Conservation (phyloP, 1,284 basidiomycete genomes). For the Blastosporella zonata region DNA sequence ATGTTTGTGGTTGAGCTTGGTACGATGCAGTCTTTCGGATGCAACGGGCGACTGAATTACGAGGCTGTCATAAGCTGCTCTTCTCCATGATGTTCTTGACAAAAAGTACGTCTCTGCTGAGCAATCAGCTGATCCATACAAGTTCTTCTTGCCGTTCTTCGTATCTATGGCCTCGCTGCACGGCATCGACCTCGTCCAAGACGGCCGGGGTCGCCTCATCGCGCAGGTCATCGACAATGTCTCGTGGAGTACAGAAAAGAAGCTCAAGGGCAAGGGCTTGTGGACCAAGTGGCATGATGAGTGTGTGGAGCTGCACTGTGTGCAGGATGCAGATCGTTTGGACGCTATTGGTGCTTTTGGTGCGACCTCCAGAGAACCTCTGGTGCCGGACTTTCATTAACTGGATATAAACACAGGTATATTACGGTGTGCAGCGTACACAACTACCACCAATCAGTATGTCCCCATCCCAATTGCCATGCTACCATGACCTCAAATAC, state of each 20-base stretch:
- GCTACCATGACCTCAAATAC: slow-evolving; percentile 12
- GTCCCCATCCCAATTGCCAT: slow-evolving; percentile 19
- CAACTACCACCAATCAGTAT: slow-evolving; percentile 61
- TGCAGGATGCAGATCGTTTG: slow-evolving; percentile 90
- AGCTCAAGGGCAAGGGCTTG: slow-evolving; percentile 48
- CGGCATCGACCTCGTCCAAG: slow-evolving; percentile 53
- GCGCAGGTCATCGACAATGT: slow-evolving; percentile 75
- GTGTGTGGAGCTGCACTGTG: slow-evolving; percentile 85
- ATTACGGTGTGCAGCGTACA: slow-evolving; percentile 84
- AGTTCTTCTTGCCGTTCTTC: slow-evolving; percentile 70
- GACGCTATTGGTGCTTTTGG: slow-evolving; percentile 93
- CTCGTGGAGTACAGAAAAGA: slow-evolving; percentile 85
- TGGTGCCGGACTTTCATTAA: background rate
- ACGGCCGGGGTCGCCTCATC: slow-evolving; percentile 57
- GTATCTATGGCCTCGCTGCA: slow-evolving; percentile 37
- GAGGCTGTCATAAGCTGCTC: slow-evolving; percentile 48
- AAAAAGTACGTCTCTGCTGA: slow-evolving; percentile 74
- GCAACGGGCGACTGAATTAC: background rate
- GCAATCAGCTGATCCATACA: slow-evolving; percentile 57
- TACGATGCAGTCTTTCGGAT: slow-evolving; percentile 19
- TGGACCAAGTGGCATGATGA: slow-evolving; percentile 72
- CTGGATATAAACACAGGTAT: slow-evolving; percentile 50
- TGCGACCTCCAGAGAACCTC: slow-evolving; percentile 29
- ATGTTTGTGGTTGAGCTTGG: slow-evolving; percentile 74
- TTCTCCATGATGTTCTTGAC: slow-evolving; percentile 89